Evolutionary conservation across 306 rosid genomes (phyloP), one percentile per base, ranked within the genome.

Genomic region (Rubus parviflorus): DNA sequence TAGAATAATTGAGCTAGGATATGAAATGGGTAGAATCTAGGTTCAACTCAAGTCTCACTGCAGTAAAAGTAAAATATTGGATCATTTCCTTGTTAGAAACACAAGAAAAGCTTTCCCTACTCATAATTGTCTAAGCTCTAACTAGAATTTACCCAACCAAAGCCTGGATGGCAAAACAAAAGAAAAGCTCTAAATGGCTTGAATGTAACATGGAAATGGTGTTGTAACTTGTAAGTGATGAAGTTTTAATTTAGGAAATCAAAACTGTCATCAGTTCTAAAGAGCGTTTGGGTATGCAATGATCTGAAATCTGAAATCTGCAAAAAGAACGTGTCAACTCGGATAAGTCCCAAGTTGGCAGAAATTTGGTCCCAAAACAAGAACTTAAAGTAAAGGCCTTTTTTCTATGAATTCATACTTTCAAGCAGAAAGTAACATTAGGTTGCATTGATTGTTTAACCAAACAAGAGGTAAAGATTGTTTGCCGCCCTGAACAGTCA

Each of bases 381-480:
- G 35, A 1, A 0, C 35, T 30, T 30, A 30, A 30, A 30, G 35
- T 30, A 1, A 1, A 30, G 35, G 35, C 35, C 35, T 30, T 30
- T 30, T 48, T 52, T 71, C 9, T 19, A 72, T 20, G 68, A 4
- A 38, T 22, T 72, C 76, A 40, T 25, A 25, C 56, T 56, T 73
- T 43, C 16, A 57, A 22, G 68, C 56, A 73, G 56, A 43, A 58
- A 53, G 75, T n/a, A 38, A 16, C 12, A 57, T n/a, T 63, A 42
- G 72, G 52, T 73, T 53, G 19, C 16, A 73, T 45, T 41, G 83
- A 83, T 72, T 51, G 82, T 54, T 79, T 73, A 37, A 79, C 73
- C 76, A 64, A 68, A 73, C 70, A 76, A 81, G 66, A 70, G 81
- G 49, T 15, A 85, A 83, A 87, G 85, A 82, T 76, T 30, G 87